A percentile compares a stretch with the other conserved stretches of the same genome.
Evolutionary conservation across 2,329 filamentous ascomycete genomes (phyloP).

Genomic region (Curvularia hawaiiensis): DNA sequence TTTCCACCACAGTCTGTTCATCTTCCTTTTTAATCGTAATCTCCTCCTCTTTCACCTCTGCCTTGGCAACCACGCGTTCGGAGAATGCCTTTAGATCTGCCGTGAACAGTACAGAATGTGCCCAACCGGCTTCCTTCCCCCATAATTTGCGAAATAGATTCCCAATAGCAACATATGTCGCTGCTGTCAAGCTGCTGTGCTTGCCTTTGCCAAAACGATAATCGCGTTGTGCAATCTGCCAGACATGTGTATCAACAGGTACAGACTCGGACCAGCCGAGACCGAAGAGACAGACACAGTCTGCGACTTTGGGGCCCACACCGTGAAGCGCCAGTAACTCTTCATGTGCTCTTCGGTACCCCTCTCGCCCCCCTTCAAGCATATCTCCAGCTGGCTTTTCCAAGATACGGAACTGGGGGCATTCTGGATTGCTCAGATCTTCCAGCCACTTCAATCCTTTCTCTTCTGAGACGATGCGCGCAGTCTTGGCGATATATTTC

Average conservation of each 20-base stretch:
- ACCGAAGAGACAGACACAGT: slow-evolving; percentile 96
- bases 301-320: slow-evolving; percentile 94
- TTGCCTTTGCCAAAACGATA: slow-evolving; percentile 89
- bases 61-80: slow-evolving; percentile 61
- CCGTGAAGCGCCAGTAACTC: slow-evolving; percentile 79
- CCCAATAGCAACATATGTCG: slow-evolving; percentile 86
- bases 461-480: slow-evolving; percentile 72
- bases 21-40: slow-evolving; percentile 43
- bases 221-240: slow-evolving; percentile 96
- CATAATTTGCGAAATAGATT: slow-evolving; percentile 88
- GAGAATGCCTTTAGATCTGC: slow-evolving; percentile 88
- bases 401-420: slow-evolving; percentile 61
- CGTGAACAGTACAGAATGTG: slow-evolving; percentile 94
- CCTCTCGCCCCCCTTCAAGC: slow-evolving; percentile 60
- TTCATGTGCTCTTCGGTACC: slow-evolving; percentile 80
- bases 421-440: slow-evolving; percentile 76
- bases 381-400: slow-evolving; percentile 54
- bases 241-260: slow-evolving; percentile 95
- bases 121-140: slow-evolving; percentile 96
- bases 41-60: slow-evolving; percentile 51
- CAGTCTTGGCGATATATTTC: slow-evolving; percentile 88
- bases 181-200: slow-evolving; percentile 83
- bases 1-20: slow-evolving; percentile 17
- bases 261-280: slow-evolving; percentile 95
- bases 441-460: slow-evolving; percentile 75